Base-by-base conservation (phyloP, 441 rosid genomes). In the Rhodomyrtus psidioides region DNA sequence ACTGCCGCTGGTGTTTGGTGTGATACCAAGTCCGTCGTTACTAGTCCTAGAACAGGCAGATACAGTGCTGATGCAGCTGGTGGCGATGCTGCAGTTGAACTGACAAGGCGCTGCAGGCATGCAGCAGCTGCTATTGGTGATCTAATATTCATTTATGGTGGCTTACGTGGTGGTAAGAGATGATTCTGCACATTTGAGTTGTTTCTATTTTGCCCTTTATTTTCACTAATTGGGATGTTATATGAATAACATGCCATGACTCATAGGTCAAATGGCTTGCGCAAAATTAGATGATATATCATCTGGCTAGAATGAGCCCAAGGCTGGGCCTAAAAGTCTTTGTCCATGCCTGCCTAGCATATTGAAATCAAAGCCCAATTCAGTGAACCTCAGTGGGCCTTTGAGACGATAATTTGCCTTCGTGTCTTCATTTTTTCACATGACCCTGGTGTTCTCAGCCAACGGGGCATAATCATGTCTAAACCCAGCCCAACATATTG, bases 1-100 rank as follows among this genome's bases (percentile, higher is more conserved):
- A 97, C 99, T 85, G 99, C 99, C 79, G 99, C 99, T 26, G 99
- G 99, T 86, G 99, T 97, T 85, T 97, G 99, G 99, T 97, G 99
- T 91, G 99, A 97, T 91, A 97, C 98, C 55, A 96, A 96, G 89
- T 96, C 99, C 86, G 98, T 97, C 85, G 98, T 97, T 84, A 96
- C 98, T 81, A 96, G 93, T 92, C 99, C 99, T 44, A 93, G 99
- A 87, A 96, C 99, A 84, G 99, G 98, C 70, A 93, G 95, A 89
- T 96, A 92, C 89, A 95, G 99, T 91, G 98, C 99, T 70, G 99
- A 95, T 90, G 99, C 98, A 89, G 98, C 99, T 87, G 99, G 98
- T 86, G 99, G 98, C 75, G 99, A 96, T 94, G 99, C 99, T 87
- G 94, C 98, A 75, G 98, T 96, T 89, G 99, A 97, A 94, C 89